Base-by-base conservation (phyloP, 164 flowering plant species). In the Stephania cephalantha region DNA sequence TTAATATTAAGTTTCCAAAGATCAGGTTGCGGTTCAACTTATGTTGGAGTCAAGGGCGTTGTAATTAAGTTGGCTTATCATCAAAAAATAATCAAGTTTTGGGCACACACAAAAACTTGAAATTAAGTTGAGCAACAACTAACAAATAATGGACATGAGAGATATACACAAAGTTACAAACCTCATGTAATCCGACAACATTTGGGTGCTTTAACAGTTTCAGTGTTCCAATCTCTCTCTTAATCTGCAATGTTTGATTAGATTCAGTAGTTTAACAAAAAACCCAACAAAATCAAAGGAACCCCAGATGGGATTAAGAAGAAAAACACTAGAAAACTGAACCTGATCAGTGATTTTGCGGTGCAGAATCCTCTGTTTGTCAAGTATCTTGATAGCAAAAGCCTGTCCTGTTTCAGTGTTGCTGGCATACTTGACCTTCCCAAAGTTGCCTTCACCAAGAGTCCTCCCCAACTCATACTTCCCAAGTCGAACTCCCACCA, bases 141-240 rank as follows among this genome's bases (percentile, higher is more conserved):
- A 12, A 35, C 42, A 35, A 48, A 7, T 25, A 25, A 25, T 25
- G 53, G 53, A 48, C 11, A 48, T 48, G 0, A 12, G 53, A 48
- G 53, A 12, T 48, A 1, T 9, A 48, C 2, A 48, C 7, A 6
- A 6, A 6, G 50, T 9, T 9, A 44, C 22, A 52, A 12, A 68
- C 98, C 98, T 95, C 99, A 66, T 90, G 75, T 78, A 95, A 82
- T 73, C 92, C 82, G 73, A 95, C 98, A 2, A 95, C 89, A 78
- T 95, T 90, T 0, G 99, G 98, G 84, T 95, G 99, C 68, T 85
- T 91, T 75, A 95, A 87, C 25, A 93, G 89, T 83, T 91, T 95
- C 81, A 95, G 81, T 3, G 99, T 91, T 20, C 84, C 89, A 65
- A 95, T 95, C 78, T 95, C 99, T 81, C 99, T 84, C 85, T 87